Percentiles rank a stretch among this genome's conserved stretches.
These are phyloP conservation scores for Auricularia sp. DNA, from an alignment of 768 basidiomycete genomes.

Conservation along the genomic window DNA sequence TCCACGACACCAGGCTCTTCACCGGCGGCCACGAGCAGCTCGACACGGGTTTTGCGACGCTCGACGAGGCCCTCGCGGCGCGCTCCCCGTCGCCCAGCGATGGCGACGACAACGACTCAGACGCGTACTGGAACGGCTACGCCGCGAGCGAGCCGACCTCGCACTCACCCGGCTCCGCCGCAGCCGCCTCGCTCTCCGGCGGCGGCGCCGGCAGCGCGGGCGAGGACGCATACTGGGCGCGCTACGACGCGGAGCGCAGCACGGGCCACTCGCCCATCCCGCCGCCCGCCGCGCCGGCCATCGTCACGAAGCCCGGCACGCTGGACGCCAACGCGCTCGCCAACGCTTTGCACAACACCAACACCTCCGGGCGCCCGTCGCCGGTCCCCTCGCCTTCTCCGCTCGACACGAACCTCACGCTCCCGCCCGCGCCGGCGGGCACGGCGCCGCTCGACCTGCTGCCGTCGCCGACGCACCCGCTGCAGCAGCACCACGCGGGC, in stretches of 20 bases:
- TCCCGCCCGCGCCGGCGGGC: too few species aligned
- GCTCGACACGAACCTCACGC: too few species aligned
- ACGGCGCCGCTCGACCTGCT: neutral
- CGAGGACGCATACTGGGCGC: neutral
- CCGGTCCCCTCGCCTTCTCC: too few species aligned
- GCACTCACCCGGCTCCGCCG: neutral
- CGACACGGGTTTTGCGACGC: neutral
- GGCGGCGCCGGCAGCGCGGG: neutral
- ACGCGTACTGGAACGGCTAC: neutral
- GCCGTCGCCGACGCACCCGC: neutral
- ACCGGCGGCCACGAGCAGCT: neutral
- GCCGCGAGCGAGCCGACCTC: neutral
- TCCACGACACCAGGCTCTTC: neutral
- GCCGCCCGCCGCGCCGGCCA: neutral
- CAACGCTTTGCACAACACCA: too few species aligned
- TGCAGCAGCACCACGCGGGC: neutral
- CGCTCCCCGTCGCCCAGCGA: neutral
- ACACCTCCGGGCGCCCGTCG: too few species aligned
- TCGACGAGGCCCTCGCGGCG: neutral
- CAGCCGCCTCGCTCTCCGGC: neutral
- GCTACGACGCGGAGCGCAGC: neutral
- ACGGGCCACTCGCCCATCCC: neutral
- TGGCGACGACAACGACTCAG: neutral
- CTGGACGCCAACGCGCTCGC: neutral
- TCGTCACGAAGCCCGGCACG: neutral